Base-by-base conservation (phyloP, 306 rosid species). In the Casuarina glauca region DNA sequence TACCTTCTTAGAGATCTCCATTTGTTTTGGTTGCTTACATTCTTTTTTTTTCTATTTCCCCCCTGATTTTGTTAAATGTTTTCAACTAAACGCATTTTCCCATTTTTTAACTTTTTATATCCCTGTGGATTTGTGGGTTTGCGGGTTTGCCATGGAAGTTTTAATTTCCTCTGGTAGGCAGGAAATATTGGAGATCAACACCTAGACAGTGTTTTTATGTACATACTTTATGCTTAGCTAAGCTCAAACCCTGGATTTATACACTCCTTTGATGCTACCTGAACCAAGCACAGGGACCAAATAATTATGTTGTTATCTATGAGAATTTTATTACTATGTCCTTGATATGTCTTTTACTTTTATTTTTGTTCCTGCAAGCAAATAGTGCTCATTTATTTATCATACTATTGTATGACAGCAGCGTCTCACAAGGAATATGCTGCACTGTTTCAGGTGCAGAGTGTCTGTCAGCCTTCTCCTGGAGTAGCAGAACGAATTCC, bases 371-470 rank as follows among this genome's bases (percentile, higher is more conserved):
- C 12, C 55, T 62, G 38, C 73, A 62, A 4, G 4, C 36, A 62
- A 62, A 36, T 62, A 50, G 63, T 72, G 52, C 77, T 70, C 38
- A 57, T 81, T 72, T 82, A 11, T 26, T 73, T 77, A 48, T 57
- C 63, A 20, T 39, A 57, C 32, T 69, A 9, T 67, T 55, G 50
- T 42, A 32, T 61, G 3, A 32, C 58, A 52, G 44, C 61, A 64
- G 81, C 8, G 72, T 66, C 74, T 83, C 76, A 81, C 77, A 78
- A 78, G 69, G 72, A 60, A 4, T 51, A 39, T 49, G 32, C 52
- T 57, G 42, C 41, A 41, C 81, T 66, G 20, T 75, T 86, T 76
- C 91, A 92, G 98, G 97, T 92, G 64, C 86, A 92, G 88, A 87
- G 81, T 46, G 73, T 88, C 73, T 72, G 69, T 78, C 88, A 91